Evolutionary conservation across 257 asterid genomes (phyloP).

Genomic region (Solanum corneliomulleri): DNA sequence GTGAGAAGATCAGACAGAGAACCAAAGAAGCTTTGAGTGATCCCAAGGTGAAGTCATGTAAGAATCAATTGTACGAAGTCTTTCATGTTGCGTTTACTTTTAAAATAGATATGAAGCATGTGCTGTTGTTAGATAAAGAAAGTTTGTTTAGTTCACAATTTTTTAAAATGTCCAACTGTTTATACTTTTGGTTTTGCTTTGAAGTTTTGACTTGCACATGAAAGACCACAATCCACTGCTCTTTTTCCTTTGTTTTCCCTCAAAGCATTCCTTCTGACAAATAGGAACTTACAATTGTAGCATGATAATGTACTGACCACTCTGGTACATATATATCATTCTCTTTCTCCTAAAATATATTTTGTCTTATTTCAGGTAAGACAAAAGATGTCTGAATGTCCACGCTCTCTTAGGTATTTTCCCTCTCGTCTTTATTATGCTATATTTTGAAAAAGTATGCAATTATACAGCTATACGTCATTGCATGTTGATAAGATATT

Average conservation of each 20-base stretch:
- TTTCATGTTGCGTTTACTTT: not conserved
- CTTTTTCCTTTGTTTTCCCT: not conserved
- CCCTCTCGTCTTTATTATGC: not conserved
- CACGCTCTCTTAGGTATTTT: slow-evolving; percentile 65
- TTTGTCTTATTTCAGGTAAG: slow-evolving; percentile 43
- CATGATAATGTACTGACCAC: not conserved
- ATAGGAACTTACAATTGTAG: not conserved
- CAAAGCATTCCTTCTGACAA: not conserved
- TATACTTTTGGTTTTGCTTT: not conserved
- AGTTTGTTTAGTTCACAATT: not conserved
- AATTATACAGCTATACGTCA: not conserved
- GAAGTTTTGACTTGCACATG: not conserved
- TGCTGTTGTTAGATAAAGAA: not conserved
- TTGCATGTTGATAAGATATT: not conserved
- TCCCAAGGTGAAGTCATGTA: slow-evolving; percentile 99
- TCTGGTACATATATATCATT: not conserved
- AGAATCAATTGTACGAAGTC: slow-evolving; percentile 28
- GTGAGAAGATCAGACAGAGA: slow-evolving; percentile 54
- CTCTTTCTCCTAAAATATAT: not conserved
- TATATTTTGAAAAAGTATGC: not conserved
- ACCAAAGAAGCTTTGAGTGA: slow-evolving; percentile 89
- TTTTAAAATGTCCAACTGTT: not conserved
- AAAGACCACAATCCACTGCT: not conserved
- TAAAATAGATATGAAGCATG: not conserved
- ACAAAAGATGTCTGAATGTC: slow-evolving; percentile 79